Percentiles rank a stretch among this genome's conserved stretches.
Conservation (phyloP, 108 stramenopile species). For the Pseudonitzschia multistriata region DNA sequence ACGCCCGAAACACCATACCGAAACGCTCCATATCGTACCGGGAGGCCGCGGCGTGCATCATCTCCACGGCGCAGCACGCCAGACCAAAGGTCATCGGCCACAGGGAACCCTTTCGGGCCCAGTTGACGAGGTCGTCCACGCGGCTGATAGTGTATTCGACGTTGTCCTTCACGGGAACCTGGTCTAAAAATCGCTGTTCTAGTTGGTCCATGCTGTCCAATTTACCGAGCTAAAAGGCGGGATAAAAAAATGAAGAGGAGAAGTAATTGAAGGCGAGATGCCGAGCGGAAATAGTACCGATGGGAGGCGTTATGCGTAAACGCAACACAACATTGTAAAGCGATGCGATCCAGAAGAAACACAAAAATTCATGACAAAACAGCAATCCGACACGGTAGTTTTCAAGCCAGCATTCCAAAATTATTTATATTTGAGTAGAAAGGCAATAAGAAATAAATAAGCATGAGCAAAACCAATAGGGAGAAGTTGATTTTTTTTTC, state of each 20-base stretch:
- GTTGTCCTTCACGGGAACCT: constrained; percentile 78
- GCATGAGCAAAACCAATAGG: too few species aligned
- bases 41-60: constrained; percentile 99
- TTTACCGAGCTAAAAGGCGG: constrained; percentile 58
- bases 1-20: constrained; percentile 96
- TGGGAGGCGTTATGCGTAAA: neutral
- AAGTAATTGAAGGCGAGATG: neutral
- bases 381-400: too few species aligned
- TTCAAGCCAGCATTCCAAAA: too few species aligned
- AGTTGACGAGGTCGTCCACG: constrained; percentile 98
- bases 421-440: too few species aligned
- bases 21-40: constrained; percentile 99
- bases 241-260: neutral
- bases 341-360: neutral
- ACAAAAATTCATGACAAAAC: too few species aligned
- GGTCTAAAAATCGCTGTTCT: constrained; percentile 54
- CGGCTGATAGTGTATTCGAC: constrained; percentile 98
- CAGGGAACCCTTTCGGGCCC: constrained; percentile 98
- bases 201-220: constrained; percentile 78
- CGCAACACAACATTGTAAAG: too few species aligned
- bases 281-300: neutral
- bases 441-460: too few species aligned
- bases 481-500: too few species aligned
- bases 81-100: constrained; percentile 99
- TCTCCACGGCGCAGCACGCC: constrained; percentile 99